Conservation (phyloP, 495 filamentous ascomycete species). For the Aspergillus wentii region DNA sequence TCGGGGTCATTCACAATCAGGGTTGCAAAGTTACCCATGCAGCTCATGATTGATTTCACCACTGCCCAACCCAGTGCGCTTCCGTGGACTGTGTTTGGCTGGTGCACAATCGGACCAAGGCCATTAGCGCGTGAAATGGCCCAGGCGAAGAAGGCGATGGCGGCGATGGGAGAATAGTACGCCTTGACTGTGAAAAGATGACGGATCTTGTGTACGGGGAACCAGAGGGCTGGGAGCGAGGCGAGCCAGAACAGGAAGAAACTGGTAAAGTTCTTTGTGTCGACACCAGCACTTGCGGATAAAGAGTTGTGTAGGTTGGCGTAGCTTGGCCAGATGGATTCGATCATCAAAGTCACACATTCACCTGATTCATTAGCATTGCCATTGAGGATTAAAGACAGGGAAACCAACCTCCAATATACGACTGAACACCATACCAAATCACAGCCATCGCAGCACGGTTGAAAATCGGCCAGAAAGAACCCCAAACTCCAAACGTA, state of each 20-base stretch:
- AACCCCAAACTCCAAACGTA: slow-evolving; percentile 84
- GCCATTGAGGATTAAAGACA: neutral
- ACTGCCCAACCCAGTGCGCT: slow-evolving; percentile 74
- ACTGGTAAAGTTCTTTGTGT: slow-evolving; percentile 68
- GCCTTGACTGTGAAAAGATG: slow-evolving; percentile 93
- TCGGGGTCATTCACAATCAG: slow-evolving; percentile 78
- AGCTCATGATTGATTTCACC: slow-evolving; percentile 78
- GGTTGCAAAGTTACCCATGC: slow-evolving; percentile 90
- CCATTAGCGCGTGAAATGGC: slow-evolving; percentile 77
- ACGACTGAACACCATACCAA: slow-evolving; percentile 77
- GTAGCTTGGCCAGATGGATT: slow-evolving; percentile 72
- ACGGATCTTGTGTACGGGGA: slow-evolving; percentile 54
- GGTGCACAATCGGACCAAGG: slow-evolving; percentile 78
- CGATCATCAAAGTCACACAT: slow-evolving; percentile 79
- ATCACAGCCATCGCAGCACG: slow-evolving; percentile 78
- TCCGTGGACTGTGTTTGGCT: slow-evolving; percentile 59
- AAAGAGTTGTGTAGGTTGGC: slow-evolving; percentile 64
- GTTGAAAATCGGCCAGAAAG: slow-evolving; percentile 88
- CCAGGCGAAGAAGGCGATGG: slow-evolving; percentile 89
- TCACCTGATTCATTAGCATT: slow-evolving; percentile 38
- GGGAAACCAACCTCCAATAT: slow-evolving; percentile 62
- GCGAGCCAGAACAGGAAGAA: slow-evolving; percentile 83
- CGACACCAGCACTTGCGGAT: slow-evolving; percentile 59
- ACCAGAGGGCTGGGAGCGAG: slow-evolving; percentile 82
- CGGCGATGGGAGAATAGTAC: slow-evolving; percentile 77